These are phyloP conservation scores for Colletotrichum sp. DNA, from an alignment of 2,329 filamentous ascomycete species.

Conservation along the genomic window DNA sequence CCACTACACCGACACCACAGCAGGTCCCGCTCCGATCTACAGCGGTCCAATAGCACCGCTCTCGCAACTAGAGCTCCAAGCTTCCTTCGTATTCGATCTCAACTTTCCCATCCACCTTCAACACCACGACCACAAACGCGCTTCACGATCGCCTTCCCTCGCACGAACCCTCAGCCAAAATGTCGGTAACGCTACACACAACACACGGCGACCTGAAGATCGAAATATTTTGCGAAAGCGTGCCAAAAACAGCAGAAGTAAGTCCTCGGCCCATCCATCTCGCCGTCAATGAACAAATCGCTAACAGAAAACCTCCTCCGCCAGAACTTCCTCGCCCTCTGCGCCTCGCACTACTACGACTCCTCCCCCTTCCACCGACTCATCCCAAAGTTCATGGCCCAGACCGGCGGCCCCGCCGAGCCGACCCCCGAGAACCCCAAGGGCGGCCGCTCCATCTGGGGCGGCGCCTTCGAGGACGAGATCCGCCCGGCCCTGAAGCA, in stretches of 20 bases:
- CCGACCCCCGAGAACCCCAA: constrained; percentile 66
- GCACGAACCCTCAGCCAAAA: constrained; percentile 28
- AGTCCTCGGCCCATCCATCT: constrained; percentile 15
- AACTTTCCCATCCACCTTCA: neutral
- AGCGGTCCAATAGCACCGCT: neutral
- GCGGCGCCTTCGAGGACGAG: constrained; percentile 78
- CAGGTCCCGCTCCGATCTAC: neutral
- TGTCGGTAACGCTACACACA: constrained; percentile 83
- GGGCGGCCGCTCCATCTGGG: constrained; percentile 76
- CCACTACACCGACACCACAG: neutral
- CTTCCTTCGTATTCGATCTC: neutral
- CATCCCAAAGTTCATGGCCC: constrained; percentile 82
- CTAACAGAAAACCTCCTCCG: constrained; percentile 9
- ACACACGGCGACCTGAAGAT: constrained; percentile 90
- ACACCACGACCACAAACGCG: neutral
- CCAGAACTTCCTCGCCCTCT: constrained; percentile 87
- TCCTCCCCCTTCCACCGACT: constrained; percentile 79
- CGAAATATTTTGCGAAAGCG: constrained; percentile 93
- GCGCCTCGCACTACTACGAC: constrained; percentile 80
- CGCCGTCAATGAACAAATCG: neutral
- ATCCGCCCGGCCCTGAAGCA: constrained; percentile 74
- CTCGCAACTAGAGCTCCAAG: constrained; percentile 5
- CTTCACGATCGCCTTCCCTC: neutral
- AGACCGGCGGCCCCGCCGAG: constrained; percentile 70
- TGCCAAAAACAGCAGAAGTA: constrained; percentile 90